A percentile compares a stretch with the other conserved stretches of the same genome.
Conservation (phyloP, 23 red algal genomes). For the Pyropia haitanensis region DNA sequence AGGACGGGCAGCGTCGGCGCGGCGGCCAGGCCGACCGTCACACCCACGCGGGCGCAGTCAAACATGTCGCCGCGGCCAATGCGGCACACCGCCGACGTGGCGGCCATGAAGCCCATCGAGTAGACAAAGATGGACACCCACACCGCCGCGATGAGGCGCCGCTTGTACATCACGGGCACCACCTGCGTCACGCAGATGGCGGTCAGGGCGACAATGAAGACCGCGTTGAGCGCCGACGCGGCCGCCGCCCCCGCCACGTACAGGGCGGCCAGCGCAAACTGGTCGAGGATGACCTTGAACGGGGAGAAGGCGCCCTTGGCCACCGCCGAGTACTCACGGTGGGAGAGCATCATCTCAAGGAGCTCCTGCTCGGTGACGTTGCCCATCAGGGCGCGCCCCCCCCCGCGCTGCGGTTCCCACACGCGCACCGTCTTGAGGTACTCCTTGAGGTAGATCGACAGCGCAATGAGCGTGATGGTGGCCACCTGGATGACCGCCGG, state of each 20-base stretch:
- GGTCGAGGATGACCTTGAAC: constrained; percentile 18
- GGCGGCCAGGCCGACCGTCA: too few species aligned
- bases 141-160: constrained; percentile 2
- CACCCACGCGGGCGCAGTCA: too few species aligned
- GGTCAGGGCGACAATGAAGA: constrained; percentile 17
- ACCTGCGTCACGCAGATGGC: constrained; percentile 3
- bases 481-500: constrained; percentile 14
- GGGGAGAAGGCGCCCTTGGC: constrained; percentile 7
- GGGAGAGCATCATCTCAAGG: constrained; percentile 7
- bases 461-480: constrained; percentile 1
- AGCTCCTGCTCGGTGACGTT: constrained; percentile 4
- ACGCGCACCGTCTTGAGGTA: background rate
- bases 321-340: too few species aligned
- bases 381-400: background rate
- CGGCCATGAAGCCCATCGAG: constrained; percentile 5
- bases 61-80: background rate
- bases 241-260: constrained; percentile 11
- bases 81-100: constrained; percentile 3
- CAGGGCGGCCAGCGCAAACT: constrained; percentile 19
- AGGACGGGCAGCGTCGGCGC: background rate
- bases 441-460: constrained; percentile 7
- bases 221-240: constrained; percentile 6
- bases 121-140: constrained; percentile 16
- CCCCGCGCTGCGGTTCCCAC: too few species aligned
- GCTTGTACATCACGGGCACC: too few species aligned